These are phyloP conservation scores for Boletus speciosus DNA, from an alignment of 768 basidiomycete genomes.

Conservation along the genomic window DNA sequence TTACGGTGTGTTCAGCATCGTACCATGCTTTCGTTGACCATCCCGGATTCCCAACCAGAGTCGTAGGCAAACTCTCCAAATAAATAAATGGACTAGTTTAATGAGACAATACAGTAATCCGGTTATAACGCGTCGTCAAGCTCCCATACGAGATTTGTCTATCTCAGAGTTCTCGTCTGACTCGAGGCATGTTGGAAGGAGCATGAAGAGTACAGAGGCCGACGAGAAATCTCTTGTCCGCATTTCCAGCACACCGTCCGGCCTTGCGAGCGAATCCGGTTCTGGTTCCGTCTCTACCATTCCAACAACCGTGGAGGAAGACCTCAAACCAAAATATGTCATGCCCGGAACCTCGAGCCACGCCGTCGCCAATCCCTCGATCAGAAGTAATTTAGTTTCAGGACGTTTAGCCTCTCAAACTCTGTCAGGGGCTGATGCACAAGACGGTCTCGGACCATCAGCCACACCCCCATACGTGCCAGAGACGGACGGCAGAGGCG, in stretches of 20 bases:
- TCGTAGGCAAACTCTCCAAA: conserved; percentile 9
- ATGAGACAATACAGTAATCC: background rate
- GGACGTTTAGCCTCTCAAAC: conserved; percentile 12
- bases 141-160: conserved; percentile 2
- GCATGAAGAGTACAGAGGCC: background rate
- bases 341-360: background rate
- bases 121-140: conserved; percentile 2
- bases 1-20: conserved; percentile 12
- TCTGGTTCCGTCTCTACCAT: conserved; percentile 1
- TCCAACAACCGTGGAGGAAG: conserved; percentile 16
- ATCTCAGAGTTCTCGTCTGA: conserved; percentile 2
- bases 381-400: conserved; percentile 5
- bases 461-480: conserved; percentile 49
- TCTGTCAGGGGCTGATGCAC: conserved; percentile 28
- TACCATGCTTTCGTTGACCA: conserved; percentile 14
- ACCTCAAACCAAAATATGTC: conserved; percentile 21
- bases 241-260: conserved; percentile 14
- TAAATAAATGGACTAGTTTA: background rate
- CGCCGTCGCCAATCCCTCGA: background rate
- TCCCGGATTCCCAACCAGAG: conserved; percentile 10
- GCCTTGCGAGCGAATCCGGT: conserved; percentile 3
- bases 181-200: background rate
- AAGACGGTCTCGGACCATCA: conserved; percentile 50
- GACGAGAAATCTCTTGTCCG: conserved; percentile 5
- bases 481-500: conserved; percentile 43